Conservation (phyloP, 2,329 filamentous ascomycete genomes). For the Fusarium euwallaceae region DNA sequence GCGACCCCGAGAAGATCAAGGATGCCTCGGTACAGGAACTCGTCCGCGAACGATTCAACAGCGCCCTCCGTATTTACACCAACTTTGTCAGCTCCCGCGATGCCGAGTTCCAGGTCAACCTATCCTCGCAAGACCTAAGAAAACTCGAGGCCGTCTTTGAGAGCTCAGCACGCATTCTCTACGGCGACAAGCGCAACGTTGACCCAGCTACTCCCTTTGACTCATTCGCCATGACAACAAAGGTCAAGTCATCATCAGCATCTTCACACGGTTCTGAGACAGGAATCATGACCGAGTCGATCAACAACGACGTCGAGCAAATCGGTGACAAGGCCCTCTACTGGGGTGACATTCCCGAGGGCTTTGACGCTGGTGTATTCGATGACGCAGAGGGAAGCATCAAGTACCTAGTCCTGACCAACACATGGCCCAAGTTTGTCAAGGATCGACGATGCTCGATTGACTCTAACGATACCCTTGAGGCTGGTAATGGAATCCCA, state of each 20-base stretch:
- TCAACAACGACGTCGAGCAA: slow-evolving; percentile 29
- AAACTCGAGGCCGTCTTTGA: slow-evolving; percentile 70
- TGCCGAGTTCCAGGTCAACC: slow-evolving; percentile 76
- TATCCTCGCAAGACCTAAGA: slow-evolving; percentile 68
- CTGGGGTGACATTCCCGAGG: slow-evolving; percentile 61
- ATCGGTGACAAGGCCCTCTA: slow-evolving; percentile 49
- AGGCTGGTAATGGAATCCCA: slow-evolving; percentile 35
- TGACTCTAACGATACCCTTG: slow-evolving; percentile 45
- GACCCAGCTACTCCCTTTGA: slow-evolving; percentile 62
- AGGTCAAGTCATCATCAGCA: slow-evolving; percentile 35
- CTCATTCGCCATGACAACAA: slow-evolving; percentile 44
- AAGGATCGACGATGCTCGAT: slow-evolving; percentile 55
- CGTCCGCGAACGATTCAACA: slow-evolving; percentile 68
- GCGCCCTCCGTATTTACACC: slow-evolving; percentile 60
- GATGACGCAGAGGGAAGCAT: slow-evolving; percentile 71
- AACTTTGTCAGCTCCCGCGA: slow-evolving; percentile 46
- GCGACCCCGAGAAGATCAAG: slow-evolving; percentile 40
- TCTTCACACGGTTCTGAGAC: slow-evolving; percentile 42
- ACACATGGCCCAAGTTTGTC: slow-evolving; percentile 76
- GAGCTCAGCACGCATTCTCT: slow-evolving; percentile 61
- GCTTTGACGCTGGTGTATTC: slow-evolving; percentile 68
- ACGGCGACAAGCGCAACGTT: slow-evolving; percentile 54
- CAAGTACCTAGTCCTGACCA: slow-evolving; percentile 77
- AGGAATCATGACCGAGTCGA: slow-evolving; percentile 36
- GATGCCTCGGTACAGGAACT: slow-evolving; percentile 47